Evolutionary conservation across 495 filamentous ascomycete species (phyloP).

Genomic region (Trichoderma orchidacearum): DNA sequence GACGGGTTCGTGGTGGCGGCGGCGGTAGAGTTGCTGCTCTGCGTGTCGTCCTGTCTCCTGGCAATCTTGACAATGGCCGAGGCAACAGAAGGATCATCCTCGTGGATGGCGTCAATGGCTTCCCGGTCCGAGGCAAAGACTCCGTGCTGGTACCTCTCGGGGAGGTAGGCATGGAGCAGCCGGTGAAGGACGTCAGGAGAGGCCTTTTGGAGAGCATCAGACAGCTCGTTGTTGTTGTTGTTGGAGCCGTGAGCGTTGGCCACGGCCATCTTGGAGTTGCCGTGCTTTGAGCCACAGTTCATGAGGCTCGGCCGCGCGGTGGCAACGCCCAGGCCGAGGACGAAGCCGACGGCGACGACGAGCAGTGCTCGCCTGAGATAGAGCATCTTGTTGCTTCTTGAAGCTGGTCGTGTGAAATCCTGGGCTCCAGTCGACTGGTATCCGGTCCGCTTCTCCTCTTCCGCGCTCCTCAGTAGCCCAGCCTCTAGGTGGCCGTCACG

Average conservation of each 20-base stretch:
- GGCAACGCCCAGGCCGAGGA: conserved; percentile 15
- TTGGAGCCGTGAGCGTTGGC: conserved; percentile 4
- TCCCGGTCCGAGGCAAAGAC: conserved; percentile 19
- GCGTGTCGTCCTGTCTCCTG: conserved; percentile 20
- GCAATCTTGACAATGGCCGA: conserved; percentile 21
- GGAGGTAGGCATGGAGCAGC: conserved; percentile 24
- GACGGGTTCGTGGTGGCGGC: conserved; percentile 1
- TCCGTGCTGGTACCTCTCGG: conserved; percentile 20
- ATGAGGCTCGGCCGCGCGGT: not conserved
- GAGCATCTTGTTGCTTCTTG: conserved; percentile 12
- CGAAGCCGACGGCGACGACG: conserved; percentile 13
- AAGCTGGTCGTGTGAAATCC: not conserved
- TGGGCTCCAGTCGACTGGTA: not conserved
- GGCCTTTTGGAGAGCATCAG: conserved; percentile 8
- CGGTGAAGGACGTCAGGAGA: conserved; percentile 12
- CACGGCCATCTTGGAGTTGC: not conserved
- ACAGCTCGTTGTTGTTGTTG: conserved; percentile 19
- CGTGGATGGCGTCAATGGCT: conserved; percentile 17
- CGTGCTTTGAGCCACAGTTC: not conserved
- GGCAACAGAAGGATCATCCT: conserved; percentile 15
- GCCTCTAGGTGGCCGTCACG: not conserved
- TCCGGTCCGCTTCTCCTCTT: not conserved
- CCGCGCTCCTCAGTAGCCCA: not conserved
- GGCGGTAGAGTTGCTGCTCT: not conserved
- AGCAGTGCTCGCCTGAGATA: conserved; percentile 12